Percentiles rank a stretch among this genome's conserved stretches.
Evolutionary conservation across 257 asterid genomes (phyloP).

Genomic region (Nicotiana tomentosiformis): DNA sequence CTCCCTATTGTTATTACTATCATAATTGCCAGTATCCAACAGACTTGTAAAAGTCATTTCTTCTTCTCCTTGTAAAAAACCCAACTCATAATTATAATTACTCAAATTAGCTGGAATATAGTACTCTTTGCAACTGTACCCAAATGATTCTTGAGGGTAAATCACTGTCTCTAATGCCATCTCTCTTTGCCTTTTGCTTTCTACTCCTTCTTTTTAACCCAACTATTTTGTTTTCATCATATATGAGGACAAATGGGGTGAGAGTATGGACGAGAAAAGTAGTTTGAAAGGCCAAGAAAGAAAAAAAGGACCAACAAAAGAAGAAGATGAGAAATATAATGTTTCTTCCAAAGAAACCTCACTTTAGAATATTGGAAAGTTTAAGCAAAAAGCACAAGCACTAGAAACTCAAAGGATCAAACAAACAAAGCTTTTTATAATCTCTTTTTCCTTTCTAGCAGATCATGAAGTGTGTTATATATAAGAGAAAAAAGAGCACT

Average conservation of each 20-base stretch:
- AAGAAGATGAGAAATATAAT: not conserved
- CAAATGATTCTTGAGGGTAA: constrained; percentile 29
- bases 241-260: not conserved
- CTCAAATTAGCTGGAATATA: constrained; percentile 9
- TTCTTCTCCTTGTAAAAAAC: constrained; percentile 15
- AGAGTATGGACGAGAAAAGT: not conserved
- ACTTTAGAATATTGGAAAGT: constrained; percentile 15
- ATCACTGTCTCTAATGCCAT: constrained; percentile 38
- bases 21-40: constrained; percentile 5
- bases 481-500: not conserved
- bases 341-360: constrained; percentile 11
- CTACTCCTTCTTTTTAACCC: not conserved
- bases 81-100: constrained; percentile 17
- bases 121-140: constrained; percentile 28
- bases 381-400: constrained; percentile 22
- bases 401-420: constrained; percentile 13
- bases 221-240: not conserved
- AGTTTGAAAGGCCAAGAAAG: not conserved
- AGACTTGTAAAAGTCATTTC: constrained; percentile 19
- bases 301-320: not conserved
- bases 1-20: constrained; percentile 13
- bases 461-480: not conserved
- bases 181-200: not conserved
- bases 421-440: constrained; percentile 6
- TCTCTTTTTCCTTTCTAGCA: not conserved